phyloP scores from a whole-genome alignment of 2,329 filamentous ascomycete genomes.

The Diatrype stigma region DNA sequence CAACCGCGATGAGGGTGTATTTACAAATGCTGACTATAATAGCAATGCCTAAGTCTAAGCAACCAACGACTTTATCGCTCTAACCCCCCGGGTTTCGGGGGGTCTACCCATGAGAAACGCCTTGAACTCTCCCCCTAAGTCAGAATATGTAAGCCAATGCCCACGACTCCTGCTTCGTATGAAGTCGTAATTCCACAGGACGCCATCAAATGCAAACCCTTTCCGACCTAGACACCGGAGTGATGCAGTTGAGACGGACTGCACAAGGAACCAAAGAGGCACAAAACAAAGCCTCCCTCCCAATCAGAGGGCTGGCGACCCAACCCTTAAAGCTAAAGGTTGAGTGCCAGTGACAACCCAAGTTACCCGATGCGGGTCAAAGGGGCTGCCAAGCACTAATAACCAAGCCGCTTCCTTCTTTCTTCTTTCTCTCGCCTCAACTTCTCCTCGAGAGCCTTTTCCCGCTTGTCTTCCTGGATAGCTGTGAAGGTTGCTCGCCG shows the following conservation, averaged over 20 bases:
- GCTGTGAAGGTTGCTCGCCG: constrained; percentile 56
- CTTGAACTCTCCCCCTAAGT: too few relatives aligned
- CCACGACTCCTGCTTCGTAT: too few relatives aligned
- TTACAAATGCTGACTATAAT: too few relatives aligned
- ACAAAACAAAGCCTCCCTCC: too few relatives aligned
- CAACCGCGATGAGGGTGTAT: too few relatives aligned
- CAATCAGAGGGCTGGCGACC: too few relatives aligned
- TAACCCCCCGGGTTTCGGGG: too few relatives aligned
- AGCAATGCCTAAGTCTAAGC: too few relatives aligned
- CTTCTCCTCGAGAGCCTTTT: constrained; percentile 38
- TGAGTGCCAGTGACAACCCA: not conserved
- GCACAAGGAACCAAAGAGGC: not conserved
- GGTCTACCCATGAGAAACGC: too few relatives aligned
- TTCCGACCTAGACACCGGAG: not conserved
- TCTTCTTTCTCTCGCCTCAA: constrained; percentile 28
- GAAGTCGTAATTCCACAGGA: not conserved
- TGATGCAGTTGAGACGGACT: not conserved
- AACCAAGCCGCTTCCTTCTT: constrained; percentile 19
- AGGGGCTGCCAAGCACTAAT: constrained; percentile 5
- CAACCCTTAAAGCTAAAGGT: not conserved
- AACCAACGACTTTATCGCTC: too few relatives aligned
- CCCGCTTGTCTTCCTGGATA: constrained; percentile 63
- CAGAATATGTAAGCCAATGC: too few relatives aligned
- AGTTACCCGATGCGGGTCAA: not conserved
- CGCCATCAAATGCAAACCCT: not conserved